These are phyloP conservation scores for Yamadazyma ubonensis DNA, from an alignment of 805 yeast genomes.

Conservation along the genomic window DNA sequence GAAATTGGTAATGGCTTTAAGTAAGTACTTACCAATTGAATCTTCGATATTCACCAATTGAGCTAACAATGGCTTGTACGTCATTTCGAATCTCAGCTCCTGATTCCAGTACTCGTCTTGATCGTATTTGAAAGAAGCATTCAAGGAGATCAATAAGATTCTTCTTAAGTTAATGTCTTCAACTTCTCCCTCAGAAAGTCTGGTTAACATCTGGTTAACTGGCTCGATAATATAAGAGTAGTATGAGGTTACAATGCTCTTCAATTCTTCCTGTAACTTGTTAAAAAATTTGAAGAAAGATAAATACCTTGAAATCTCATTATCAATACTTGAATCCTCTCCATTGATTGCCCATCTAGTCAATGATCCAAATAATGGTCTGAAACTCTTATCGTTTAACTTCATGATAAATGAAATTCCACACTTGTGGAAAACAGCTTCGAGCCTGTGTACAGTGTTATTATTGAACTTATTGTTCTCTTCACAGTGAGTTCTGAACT, in stretches of 20 bases:
- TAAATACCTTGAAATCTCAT: conserved; percentile 49
- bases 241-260: conserved; percentile 84
- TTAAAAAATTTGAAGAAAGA: conserved; percentile 86
- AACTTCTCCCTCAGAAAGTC: conserved; percentile 44
- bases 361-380: conserved; percentile 84
- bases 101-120: conserved; percentile 95
- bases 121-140: conserved; percentile 82
- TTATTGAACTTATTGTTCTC: conserved; percentile 47
- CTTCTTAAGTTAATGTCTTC: conserved; percentile 60
- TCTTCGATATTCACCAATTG: conserved; percentile 73
- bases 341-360: conserved; percentile 93
- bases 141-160: conserved; percentile 67
- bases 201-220: conserved; percentile 54
- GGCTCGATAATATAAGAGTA: conserved; percentile 82
- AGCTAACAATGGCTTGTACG: conserved; percentile 58
- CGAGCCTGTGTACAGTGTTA: conserved; percentile 78
- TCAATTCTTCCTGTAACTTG: conserved; percentile 77
- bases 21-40: conserved; percentile 73
- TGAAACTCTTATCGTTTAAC: conserved; percentile 87
- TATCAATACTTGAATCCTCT: conserved; percentile 57
- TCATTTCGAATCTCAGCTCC: conserved; percentile 74
- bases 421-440: conserved; percentile 68
- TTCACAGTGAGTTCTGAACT: conserved; percentile 53
- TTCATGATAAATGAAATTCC: conserved; percentile 81
- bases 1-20: conserved; percentile 74